Evolutionary conservation across 2,329 filamentous ascomycete genomes (phyloP).

Genomic region (Albophoma yamanashiensis): DNA sequence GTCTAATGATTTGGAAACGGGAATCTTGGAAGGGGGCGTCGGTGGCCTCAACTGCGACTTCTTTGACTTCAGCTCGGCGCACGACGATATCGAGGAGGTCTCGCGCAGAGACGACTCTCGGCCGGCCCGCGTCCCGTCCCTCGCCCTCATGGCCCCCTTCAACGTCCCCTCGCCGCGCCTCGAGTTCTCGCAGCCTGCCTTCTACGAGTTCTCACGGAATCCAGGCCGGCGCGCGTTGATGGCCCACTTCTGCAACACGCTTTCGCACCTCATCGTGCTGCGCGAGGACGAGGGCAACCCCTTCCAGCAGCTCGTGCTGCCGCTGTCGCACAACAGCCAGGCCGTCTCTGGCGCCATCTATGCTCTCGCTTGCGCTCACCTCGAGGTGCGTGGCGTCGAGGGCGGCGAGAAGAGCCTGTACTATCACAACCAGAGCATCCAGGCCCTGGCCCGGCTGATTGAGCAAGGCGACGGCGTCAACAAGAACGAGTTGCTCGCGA

Average conservation of each 20-base stretch:
- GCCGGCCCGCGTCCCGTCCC: slow-evolving; percentile 6
- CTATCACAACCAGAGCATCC: slow-evolving; percentile 50
- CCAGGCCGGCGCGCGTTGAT: slow-evolving; percentile 44
- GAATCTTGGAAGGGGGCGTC: not conserved
- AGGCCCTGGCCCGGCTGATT: slow-evolving; percentile 46
- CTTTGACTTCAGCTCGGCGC: not conserved
- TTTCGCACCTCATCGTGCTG: slow-evolving; percentile 56
- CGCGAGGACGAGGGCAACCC: slow-evolving; percentile 52
- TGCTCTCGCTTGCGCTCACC: slow-evolving; percentile 72
- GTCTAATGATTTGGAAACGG: not conserved
- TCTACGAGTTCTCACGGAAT: slow-evolving; percentile 45
- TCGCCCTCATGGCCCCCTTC: slow-evolving; percentile 14
- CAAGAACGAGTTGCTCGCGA: slow-evolving; percentile 47
- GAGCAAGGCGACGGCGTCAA: slow-evolving; percentile 37
- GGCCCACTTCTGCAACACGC: slow-evolving; percentile 52
- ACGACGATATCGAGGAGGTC: not conserved
- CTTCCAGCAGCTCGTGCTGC: slow-evolving; percentile 52
- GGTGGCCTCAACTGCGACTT: not conserved
- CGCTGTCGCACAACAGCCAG: slow-evolving; percentile 41
- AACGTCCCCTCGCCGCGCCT: slow-evolving; percentile 21
- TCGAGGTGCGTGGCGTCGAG: slow-evolving; percentile 53
- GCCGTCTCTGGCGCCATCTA: slow-evolving; percentile 75
- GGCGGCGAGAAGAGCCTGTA: slow-evolving; percentile 44
- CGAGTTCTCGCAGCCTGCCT: slow-evolving; percentile 41
- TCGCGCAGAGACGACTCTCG: not conserved